Conservation (phyloP, 139 green algal genomes). For the Coelastrella sp. region DNA sequence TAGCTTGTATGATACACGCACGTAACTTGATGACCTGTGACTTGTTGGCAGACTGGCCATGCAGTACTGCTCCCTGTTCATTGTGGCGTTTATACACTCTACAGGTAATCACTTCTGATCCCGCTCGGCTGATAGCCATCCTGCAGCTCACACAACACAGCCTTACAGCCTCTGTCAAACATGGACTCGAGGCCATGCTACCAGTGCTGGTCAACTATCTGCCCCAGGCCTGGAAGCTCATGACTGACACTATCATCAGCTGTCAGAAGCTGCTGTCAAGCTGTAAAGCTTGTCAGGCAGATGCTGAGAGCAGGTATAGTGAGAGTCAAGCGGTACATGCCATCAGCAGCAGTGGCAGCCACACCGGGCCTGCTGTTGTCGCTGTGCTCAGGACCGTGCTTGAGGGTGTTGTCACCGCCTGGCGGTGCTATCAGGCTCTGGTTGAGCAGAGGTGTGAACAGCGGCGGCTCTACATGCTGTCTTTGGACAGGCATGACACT, state of each 20-base stretch:
- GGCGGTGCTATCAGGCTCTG: slow-evolving; percentile 28
- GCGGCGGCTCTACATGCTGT: slow-evolving; percentile 15
- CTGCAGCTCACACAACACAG: not conserved
- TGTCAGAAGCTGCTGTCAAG: not conserved
- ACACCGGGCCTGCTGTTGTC: not conserved
- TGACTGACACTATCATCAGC: not conserved
- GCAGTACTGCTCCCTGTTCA: too few relatives aligned
- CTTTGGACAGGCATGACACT: not conserved
- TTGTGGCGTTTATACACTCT: not conserved
- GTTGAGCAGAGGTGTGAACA: not conserved
- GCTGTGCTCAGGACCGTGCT: slow-evolving; percentile 12
- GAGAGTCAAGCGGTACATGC: not conserved
- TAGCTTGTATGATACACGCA: too few relatives aligned
- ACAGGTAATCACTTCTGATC: not conserved
- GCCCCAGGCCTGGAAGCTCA: slow-evolving; percentile 6
- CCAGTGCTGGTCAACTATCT: not conserved
- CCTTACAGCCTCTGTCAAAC: not conserved
- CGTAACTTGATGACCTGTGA: too few relatives aligned
- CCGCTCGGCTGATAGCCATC: not conserved
- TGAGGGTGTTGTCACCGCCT: not conserved
- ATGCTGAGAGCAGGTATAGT: not conserved
- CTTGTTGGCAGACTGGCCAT: too few relatives aligned
- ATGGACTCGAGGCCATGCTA: slow-evolving; percentile 13
- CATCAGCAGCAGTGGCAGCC: not conserved
- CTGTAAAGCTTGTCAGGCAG: not conserved